A percentile compares a stretch with the other conserved stretches of the same genome.
Conservation (phyloP, 2,329 filamentous ascomycete genomes). For the Neodidymelliopsis sp. region DNA sequence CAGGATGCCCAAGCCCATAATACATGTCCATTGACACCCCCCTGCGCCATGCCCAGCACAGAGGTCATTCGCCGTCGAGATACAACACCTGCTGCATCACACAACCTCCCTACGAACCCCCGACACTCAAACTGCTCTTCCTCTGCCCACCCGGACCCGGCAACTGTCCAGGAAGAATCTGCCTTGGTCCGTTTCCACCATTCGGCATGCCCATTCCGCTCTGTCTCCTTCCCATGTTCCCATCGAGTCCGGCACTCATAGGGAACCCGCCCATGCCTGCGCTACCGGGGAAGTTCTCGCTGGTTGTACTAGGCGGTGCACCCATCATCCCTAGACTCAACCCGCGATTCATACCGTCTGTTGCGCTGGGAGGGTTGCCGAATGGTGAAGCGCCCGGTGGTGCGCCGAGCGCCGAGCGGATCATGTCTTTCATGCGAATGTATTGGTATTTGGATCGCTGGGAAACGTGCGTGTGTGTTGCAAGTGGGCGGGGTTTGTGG, state of each 20-base stretch:
- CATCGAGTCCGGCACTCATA: constrained; percentile 42
- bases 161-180: constrained; percentile 49
- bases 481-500: constrained; percentile 79
- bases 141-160: constrained; percentile 41
- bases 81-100: too few relatives aligned
- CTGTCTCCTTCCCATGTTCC: constrained; percentile 31
- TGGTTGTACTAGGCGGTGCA: constrained; percentile 40
- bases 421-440: constrained; percentile 69
- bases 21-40: neutral
- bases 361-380: constrained; percentile 27
- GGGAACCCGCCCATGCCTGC: constrained; percentile 40
- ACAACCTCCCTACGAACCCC: constrained; percentile 17
- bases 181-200: constrained; percentile 37
- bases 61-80: neutral
- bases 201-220: constrained; percentile 37
- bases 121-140: constrained; percentile 43
- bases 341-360: constrained; percentile 34
- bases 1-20: neutral
- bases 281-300: constrained; percentile 42
- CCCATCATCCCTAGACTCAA: constrained; percentile 44
- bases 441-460: constrained; percentile 64
- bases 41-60: too few relatives aligned
- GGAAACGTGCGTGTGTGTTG: constrained; percentile 67
- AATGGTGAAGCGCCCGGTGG: constrained; percentile 41
- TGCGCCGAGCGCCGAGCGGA: constrained; percentile 64